These are phyloP conservation scores for Zasmidium cellare DNA, from an alignment of 2,329 filamentous ascomycete genomes.

Conservation along the genomic window DNA sequence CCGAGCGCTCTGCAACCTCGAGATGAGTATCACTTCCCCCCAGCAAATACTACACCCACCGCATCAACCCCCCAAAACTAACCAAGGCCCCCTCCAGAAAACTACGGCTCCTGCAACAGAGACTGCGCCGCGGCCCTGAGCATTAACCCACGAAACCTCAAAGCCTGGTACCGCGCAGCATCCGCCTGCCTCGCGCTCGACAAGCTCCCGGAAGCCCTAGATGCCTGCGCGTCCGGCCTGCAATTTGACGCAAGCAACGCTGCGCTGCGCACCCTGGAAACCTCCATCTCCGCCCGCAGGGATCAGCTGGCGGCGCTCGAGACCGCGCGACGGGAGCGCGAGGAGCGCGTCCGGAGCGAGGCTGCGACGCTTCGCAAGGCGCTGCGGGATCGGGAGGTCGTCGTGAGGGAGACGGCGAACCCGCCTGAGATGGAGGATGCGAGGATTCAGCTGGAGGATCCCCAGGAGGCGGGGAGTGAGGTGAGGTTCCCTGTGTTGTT, in stretches of 20 bases:
- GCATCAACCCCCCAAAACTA: slow-evolving; percentile 16
- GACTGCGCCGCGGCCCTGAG: slow-evolving; percentile 80
- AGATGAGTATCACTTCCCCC: slow-evolving; percentile 59
- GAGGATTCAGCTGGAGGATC: slow-evolving; percentile 67
- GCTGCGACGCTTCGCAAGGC: slow-evolving; percentile 52
- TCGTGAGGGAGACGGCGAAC: slow-evolving; percentile 63
- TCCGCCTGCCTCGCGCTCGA: slow-evolving; percentile 76
- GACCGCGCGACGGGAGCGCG: slow-evolving; percentile 57
- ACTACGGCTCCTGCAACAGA: slow-evolving; percentile 81
- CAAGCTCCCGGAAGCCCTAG: slow-evolving; percentile 75
- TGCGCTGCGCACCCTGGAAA: slow-evolving; percentile 61
- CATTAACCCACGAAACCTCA: slow-evolving; percentile 78
- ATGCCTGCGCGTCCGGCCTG: slow-evolving; percentile 74
- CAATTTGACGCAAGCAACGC: slow-evolving; percentile 69
- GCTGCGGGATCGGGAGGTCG: slow-evolving; percentile 70
- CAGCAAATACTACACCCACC: background rate
- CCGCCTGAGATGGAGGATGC: slow-evolving; percentile 90
- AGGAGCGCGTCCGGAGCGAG: slow-evolving; percentile 57
- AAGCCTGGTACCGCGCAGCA: slow-evolving; percentile 86
- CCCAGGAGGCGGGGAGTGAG: slow-evolving; percentile 68
- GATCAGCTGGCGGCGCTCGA: slow-evolving; percentile 57
- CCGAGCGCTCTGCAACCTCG: slow-evolving; percentile 84
- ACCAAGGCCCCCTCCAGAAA: slow-evolving; percentile 52
- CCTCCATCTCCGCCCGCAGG: slow-evolving; percentile 63
- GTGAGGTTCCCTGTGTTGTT: slow-evolving; percentile 78